Conservation (phyloP, 1,139 yeast species). For the Hyphopichia wangnamkhiaoensis region DNA sequence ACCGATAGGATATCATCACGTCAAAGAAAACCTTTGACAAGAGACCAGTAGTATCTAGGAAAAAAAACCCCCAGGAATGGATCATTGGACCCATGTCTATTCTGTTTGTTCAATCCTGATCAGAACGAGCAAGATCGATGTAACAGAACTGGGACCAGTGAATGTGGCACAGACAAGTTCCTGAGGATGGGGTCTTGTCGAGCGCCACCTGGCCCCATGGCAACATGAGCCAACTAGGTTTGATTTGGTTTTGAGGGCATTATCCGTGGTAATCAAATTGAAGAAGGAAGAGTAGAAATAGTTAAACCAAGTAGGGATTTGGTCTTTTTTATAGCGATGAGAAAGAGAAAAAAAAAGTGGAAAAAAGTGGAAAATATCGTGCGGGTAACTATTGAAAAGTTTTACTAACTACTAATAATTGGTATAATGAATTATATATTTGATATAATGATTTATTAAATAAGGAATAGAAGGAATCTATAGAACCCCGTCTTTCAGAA, state of each 20-base stretch:
- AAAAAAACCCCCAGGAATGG: slow-evolving; percentile 4
- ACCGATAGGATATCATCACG: slow-evolving; percentile 8
- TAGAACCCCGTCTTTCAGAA: too few species aligned
- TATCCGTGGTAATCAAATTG: slow-evolving; percentile 49
- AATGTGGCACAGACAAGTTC: too few species aligned
- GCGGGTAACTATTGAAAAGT: background rate
- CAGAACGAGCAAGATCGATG: slow-evolving; percentile 9
- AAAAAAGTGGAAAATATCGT: background rate
- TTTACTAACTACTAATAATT: background rate
- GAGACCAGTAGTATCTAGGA: slow-evolving; percentile 15
- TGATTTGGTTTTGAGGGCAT: slow-evolving; percentile 31
- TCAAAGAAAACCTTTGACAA: slow-evolving; percentile 16
- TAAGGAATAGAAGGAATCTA: too few species aligned
- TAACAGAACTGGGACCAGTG: slow-evolving; percentile 5
- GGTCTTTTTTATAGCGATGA: background rate
- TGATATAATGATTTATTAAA: too few species aligned
- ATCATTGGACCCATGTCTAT: slow-evolving; percentile 9
- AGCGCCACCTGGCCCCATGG: slow-evolving; percentile 8
- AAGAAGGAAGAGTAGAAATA: background rate
- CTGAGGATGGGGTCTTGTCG: too few species aligned
- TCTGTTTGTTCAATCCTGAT: slow-evolving; percentile 11
- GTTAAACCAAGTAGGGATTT: background rate
- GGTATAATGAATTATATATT: too few species aligned
- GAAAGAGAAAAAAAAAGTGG: too few species aligned
- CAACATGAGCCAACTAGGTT: slow-evolving; percentile 20